Conservation (phyloP, 2,329 filamentous ascomycete species). For the Colletotrichum tabaci region DNA sequence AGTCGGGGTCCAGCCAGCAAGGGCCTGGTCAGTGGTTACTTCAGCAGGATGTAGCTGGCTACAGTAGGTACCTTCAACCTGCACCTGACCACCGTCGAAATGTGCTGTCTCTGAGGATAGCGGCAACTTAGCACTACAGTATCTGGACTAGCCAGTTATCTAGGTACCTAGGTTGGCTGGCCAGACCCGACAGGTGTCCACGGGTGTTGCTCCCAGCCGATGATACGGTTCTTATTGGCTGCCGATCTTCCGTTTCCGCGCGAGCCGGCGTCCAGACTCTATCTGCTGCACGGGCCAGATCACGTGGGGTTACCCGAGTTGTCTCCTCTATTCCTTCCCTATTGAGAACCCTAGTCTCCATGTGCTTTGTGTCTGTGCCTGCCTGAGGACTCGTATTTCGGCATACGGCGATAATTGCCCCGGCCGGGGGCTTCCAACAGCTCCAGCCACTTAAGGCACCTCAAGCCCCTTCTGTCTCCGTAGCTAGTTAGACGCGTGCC, state of each 20-base stretch:
- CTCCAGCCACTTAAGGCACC: background rate
- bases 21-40: background rate
- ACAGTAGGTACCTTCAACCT: no score
- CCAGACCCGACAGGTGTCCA: slow-evolving; percentile 12
- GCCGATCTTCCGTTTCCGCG: slow-evolving; percentile 10
- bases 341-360: background rate
- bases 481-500: no score
- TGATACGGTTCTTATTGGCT: slow-evolving; percentile 4
- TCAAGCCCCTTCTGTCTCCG: no score
- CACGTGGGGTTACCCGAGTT: slow-evolving; percentile 23
- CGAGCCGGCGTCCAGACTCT: slow-evolving; percentile 9
- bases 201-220: background rate
- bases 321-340: background rate
- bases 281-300: slow-evolving; percentile 20
- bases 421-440: background rate
- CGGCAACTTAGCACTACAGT: no score
- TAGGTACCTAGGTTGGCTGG: background rate
- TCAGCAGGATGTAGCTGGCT: no score
- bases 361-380: background rate
- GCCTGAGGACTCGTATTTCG: background rate
- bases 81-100: accelerated
- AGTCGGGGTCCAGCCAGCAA: slow-evolving; percentile 29
- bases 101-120: no score
- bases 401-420: background rate
- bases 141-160: no score